Evolutionary conservation across 352 stramenopile species (phyloP).

Genomic region (Elongisporangium anandrum): DNA sequence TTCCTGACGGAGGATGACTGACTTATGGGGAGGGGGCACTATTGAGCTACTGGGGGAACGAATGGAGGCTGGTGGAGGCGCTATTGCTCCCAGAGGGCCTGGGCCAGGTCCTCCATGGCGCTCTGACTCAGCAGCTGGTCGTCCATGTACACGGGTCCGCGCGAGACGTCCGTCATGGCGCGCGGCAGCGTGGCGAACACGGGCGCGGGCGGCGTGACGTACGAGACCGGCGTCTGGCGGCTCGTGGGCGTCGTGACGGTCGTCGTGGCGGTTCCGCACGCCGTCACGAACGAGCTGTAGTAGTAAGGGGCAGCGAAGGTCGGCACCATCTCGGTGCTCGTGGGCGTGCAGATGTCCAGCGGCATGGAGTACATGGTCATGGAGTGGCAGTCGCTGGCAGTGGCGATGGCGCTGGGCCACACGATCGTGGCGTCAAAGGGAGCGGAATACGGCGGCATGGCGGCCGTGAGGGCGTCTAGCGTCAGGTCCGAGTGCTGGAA

Average conservation of each 20-base stretch:
- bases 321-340: not conserved
- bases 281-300: not conserved
- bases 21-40: not conserved
- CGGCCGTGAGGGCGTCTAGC: not conserved
- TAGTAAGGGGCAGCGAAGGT: not conserved
- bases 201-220: not conserved
- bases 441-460: not conserved
- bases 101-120: conserved; percentile 8
- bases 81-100: conserved; percentile 7
- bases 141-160: not conserved
- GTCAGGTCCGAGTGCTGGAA: not conserved
- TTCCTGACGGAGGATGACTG: not conserved
- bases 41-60: not conserved
- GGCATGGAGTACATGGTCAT: not conserved
- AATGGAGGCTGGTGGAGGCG: not conserved
- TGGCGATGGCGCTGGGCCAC: not conserved
- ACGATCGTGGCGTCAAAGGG: not conserved
- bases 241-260: not conserved
- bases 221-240: not conserved
- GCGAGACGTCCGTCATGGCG: not conserved
- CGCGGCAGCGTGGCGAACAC: not conserved
- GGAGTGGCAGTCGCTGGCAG: not conserved
- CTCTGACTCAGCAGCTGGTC: not conserved
- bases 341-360: not conserved
- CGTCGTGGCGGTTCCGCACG: not conserved